Evolutionary conservation across 1,139 yeast genomes (phyloP).

Genomic region (Scheffersomyces parashehatae): DNA sequence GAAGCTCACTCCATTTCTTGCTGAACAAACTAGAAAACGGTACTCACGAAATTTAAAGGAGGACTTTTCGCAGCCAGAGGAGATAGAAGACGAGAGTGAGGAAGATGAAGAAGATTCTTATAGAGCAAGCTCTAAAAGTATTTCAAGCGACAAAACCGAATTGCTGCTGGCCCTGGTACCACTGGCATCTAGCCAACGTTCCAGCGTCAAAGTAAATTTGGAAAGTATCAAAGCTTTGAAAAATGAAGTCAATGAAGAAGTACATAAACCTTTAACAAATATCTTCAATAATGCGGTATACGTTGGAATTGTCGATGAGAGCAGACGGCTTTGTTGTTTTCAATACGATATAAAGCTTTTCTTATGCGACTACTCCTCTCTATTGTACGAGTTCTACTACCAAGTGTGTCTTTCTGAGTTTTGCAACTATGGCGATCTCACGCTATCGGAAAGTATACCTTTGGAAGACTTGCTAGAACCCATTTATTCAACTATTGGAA

Average conservation of each 20-base stretch:
- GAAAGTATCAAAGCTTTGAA: slow-evolving; percentile 60
- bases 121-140: slow-evolving; percentile 2
- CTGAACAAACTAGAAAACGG: slow-evolving; percentile 11
- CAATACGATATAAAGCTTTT: slow-evolving; percentile 80
- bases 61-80: neutral
- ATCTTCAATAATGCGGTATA: slow-evolving; percentile 70
- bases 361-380: slow-evolving; percentile 76
- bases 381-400: slow-evolving; percentile 71
- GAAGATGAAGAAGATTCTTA: slow-evolving; percentile 1
- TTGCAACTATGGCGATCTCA: slow-evolving; percentile 73
- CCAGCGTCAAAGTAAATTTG: slow-evolving; percentile 43
- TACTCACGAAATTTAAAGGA: slow-evolving; percentile 1
- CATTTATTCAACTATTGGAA: slow-evolving; percentile 14
- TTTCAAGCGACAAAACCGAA: neutral
- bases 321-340: slow-evolving; percentile 69
- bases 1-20: slow-evolving; percentile 50
- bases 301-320: slow-evolving; percentile 80
- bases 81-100: slow-evolving; percentile 4
- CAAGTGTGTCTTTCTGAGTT: slow-evolving; percentile 79
- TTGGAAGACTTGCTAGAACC: slow-evolving; percentile 30
- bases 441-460: slow-evolving; percentile 40
- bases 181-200: neutral
- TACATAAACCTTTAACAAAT: slow-evolving; percentile 60
- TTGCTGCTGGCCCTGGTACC: neutral
- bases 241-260: slow-evolving; percentile 44